Evolutionary conservation across 805 yeast species (phyloP), one percentile per base, ranked within the genome.

Genomic region (Lipomyces starkeyi): DNA sequence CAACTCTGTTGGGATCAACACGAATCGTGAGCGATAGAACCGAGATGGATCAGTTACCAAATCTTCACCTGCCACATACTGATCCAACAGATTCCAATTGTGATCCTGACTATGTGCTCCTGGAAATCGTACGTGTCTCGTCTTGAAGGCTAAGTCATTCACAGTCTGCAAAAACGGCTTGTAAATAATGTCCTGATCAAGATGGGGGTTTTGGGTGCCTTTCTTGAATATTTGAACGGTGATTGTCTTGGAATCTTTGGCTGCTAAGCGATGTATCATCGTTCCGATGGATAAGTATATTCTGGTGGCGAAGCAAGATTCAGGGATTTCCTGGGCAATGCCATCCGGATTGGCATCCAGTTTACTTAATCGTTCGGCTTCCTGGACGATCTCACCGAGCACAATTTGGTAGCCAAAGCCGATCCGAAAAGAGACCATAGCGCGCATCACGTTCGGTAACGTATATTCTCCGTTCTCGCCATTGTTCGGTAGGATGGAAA

Each of bases 81-180:
- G 97, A 80, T 95, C 99, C 72, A 93, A 83, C 70, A 88, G 90
- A 73, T 93, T 93, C 99, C 99, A 95, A 70, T 93, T 93, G 69
- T 87, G 85, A 14, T 72, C 68, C 20, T 76, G 74, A n/a, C 75
- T 59, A 6, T 75, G 73, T 0, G 83, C 84, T 17, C 83, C 83
- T 56, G 84, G 83, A 1, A 88, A 86, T 67, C 86, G 87, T 6
- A 89, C 84, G 64, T 80, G 82, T 0, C 92, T 83, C 2, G 84
- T 81, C 29, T 86, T 80, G 74, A 89, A 93, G 14, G 81, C 83
- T 57, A 85, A 87, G 43, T 92, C 93, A 76, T 91, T 91, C 64
- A 95, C 81, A 0, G 98, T 91, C 76, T 93, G 85, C 8, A 94
- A 86, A 70, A 85, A 81, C 4, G 90, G 87, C 32, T 79, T 77